Evolutionary conservation across 192 early-diverging fungal genomes (phyloP).

Genomic region (Endogone sp.): DNA sequence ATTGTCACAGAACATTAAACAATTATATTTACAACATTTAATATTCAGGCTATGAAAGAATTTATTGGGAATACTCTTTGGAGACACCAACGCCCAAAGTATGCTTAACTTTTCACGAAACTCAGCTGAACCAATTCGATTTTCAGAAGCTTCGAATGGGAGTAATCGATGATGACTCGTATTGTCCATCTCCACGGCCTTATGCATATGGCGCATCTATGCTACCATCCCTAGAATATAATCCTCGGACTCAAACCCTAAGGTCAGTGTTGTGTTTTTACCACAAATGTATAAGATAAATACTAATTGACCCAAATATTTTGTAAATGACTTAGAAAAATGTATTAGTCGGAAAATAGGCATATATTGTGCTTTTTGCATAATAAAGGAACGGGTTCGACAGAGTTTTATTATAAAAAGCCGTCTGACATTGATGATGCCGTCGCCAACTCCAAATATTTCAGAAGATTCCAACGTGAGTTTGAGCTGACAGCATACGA

Average conservation of each 20-base stretch:
- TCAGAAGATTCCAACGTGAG: background rate
- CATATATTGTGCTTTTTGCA: background rate
- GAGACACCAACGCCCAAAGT: no score
- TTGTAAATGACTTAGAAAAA: background rate
- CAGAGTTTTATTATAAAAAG: background rate
- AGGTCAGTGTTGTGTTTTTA: background rate
- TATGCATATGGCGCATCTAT: background rate
- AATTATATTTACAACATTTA: background rate
- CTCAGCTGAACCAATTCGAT: no score
- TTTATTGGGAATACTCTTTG: background rate
- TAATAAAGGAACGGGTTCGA: background rate
- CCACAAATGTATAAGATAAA: no score
- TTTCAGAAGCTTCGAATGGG: background rate
- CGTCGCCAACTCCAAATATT: background rate
- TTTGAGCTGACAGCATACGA: constrained; percentile 9
- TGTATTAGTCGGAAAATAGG: background rate
- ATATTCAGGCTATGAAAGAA: background rate
- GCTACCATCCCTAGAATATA: background rate
- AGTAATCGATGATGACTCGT: background rate
- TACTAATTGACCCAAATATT: background rate
- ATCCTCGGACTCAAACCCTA: background rate
- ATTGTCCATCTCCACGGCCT: background rate
- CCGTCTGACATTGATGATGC: background rate
- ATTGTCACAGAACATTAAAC: background rate
- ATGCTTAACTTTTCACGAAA: no score